Percentiles rank a stretch among this genome's conserved stretches.
phyloP scores from a whole-genome alignment of 768 basidiomycete genomes.

The Suillus americanus region DNA sequence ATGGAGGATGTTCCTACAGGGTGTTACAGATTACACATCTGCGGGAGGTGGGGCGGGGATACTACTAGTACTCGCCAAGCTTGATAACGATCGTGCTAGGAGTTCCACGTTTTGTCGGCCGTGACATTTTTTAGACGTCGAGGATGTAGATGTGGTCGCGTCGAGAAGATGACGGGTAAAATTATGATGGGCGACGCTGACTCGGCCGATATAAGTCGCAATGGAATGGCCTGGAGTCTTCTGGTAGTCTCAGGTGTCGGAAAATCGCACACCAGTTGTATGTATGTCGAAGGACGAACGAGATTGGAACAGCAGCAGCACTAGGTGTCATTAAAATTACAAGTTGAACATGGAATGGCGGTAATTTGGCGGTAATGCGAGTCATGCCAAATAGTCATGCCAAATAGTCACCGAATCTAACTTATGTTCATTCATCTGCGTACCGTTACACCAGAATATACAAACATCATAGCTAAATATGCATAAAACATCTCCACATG shows the following conservation, averaged over 20 bases:
- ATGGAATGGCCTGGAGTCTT: neutral
- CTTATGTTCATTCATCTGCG: neutral
- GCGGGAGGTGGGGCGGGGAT: constrained; percentile 7
- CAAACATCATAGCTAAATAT: neutral
- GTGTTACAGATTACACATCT: constrained; percentile 14
- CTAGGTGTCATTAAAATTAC: neutral
- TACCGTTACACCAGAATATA: neutral
- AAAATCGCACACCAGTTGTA: neutral
- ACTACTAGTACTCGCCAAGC: constrained; percentile 53
- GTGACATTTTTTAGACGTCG: constrained; percentile 16
- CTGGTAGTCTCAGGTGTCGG: neutral
- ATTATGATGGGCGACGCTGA: neutral
- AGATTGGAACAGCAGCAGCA: neutral
- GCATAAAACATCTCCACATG: neutral
- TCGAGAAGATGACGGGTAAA: neutral
- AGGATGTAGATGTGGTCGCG: neutral
- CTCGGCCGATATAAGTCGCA: neutral
- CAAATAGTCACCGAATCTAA: neutral
- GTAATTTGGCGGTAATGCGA: no score
- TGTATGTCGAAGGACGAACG: neutral
- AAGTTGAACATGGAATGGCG: neutral
- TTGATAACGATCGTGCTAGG: constrained; percentile 83
- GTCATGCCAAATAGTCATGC: neutral
- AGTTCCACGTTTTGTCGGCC: constrained; percentile 22
- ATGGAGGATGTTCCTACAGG: constrained; percentile 86